These are phyloP conservation scores for Penicillium sumatraense DNA, from an alignment of 2,329 filamentous ascomycete genomes.

Conservation along the genomic window DNA sequence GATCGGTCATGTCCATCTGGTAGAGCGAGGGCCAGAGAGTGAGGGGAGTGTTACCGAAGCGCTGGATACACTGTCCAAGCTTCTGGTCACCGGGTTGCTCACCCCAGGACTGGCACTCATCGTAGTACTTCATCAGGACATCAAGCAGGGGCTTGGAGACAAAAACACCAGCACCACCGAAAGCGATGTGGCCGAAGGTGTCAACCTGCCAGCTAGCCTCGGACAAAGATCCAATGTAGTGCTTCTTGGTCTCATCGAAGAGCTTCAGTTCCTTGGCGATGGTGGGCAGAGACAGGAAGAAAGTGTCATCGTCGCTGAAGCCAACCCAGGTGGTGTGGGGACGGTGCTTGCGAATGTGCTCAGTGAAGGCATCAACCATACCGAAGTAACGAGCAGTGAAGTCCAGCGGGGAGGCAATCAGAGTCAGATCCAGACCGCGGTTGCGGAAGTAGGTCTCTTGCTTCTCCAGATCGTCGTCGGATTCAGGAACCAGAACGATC, in stretches of 20 bases:
- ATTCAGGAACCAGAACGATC: conserved; percentile 47
- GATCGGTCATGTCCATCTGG: conserved; percentile 51
- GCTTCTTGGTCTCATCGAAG: conserved; percentile 44
- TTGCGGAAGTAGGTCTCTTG: conserved; percentile 49
- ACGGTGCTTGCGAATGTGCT: conserved; percentile 43
- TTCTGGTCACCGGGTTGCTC: conserved; percentile 51
- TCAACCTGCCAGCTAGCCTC: conserved; percentile 51
- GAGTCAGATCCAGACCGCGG: conserved; percentile 45
- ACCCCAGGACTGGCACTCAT: conserved; percentile 48
- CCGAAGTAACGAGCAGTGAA: conserved; percentile 51
- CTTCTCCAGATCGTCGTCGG: conserved; percentile 43
- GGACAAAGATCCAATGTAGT: conserved; percentile 50
- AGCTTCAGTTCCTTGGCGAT: conserved; percentile 45
- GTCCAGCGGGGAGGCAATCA: conserved; percentile 45
- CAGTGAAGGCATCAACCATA: conserved; percentile 45
- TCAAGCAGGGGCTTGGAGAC: conserved; percentile 47
- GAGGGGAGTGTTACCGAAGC: conserved; percentile 43
- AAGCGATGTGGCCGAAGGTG: conserved; percentile 49
- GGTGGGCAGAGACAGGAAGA: conserved; percentile 46
- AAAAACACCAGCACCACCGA: conserved; percentile 51
- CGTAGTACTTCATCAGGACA: conserved; percentile 42
- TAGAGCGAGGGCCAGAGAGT: conserved; percentile 49
- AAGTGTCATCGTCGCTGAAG: conserved; percentile 51
- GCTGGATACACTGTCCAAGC: conserved; percentile 48
- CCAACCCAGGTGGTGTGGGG: conserved; percentile 48